Evolutionary conservation across 2,329 filamentous ascomycete species (phyloP), one percentile per base, ranked within the genome.

Genomic region (Sporothrix schenckii): DNA sequence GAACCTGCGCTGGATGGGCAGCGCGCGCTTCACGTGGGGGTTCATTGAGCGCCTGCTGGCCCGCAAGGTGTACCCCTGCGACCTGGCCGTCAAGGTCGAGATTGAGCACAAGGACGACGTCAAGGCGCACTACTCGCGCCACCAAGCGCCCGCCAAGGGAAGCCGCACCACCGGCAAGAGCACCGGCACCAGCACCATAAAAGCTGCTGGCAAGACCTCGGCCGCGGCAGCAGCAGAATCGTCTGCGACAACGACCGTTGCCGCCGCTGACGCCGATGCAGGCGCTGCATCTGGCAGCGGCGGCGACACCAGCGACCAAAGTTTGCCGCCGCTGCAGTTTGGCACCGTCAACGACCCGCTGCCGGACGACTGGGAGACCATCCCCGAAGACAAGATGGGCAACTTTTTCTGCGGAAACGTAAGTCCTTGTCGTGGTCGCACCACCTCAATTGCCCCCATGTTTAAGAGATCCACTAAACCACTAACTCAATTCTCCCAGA

Each of bases 321-420:
- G 89, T 0, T 83, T 98, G 11, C 94, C 94, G 2, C 79, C 85
- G 6, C 82, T 98, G 50, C 86, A 87, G 75, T 97, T 92, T 76
- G 95, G 95, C 66, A 94, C 92, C 0, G 82, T 95, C 71, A 87
- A 88, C 67, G 92, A 96, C 75, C 84, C 90, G 19, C 78, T 98
- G 0, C 94, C 93, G 0, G 81, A 86, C 1, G 90, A 87, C 60
- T 99, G 95, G 93, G 85, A 91, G 72, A 81, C 91, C 24, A 81
- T 91, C 3, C 87, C 91, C 0, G 87, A 91, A 73, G 88, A 95
- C 73, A 92, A 90, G 41, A 83, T 99, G 69, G 93, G 93, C 61
- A 97, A 92, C 76, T 97, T 99, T 79, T 98, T 96, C 80, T 92
- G 90, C 44, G 95, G 95, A 72, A 99, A 97, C 78, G 89, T 90